A percentile compares a stretch with the other conserved stretches of the same genome.
Conservation (phyloP, 2,329 filamentous ascomycete genomes). For the Pseudofabraea citricarpa region DNA sequence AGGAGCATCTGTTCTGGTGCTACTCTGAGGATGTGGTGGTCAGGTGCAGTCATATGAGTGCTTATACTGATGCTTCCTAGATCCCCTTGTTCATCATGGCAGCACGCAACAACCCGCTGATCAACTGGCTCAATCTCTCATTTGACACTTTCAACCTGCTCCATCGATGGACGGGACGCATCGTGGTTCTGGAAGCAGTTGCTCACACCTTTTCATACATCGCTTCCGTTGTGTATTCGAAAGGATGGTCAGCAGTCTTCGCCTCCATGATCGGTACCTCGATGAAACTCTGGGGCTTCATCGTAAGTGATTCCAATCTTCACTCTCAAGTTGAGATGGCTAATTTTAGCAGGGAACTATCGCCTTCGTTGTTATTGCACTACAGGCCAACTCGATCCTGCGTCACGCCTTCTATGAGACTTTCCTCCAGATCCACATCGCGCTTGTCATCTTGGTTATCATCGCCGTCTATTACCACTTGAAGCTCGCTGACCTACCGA, state of each 20-base stretch:
- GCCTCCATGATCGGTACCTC: slow-evolving; percentile 31
- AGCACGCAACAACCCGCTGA: slow-evolving; percentile 74
- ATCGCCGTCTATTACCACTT: slow-evolving; percentile 65
- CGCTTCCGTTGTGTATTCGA: slow-evolving; percentile 32
- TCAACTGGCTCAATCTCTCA: slow-evolving; percentile 65
- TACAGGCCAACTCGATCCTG: slow-evolving; percentile 67
- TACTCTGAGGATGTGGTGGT: no score
- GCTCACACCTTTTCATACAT: slow-evolving; percentile 61
- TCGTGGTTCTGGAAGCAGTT: slow-evolving; percentile 65
- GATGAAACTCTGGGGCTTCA: slow-evolving; percentile 54
- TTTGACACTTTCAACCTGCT: slow-evolving; percentile 82
- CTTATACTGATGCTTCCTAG: no score
- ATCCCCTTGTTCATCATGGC: slow-evolving; percentile 68
- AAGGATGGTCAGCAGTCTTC: slow-evolving; percentile 44
- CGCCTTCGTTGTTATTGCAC: slow-evolving; percentile 56
- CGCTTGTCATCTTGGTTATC: slow-evolving; percentile 53
- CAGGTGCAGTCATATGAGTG: no score
- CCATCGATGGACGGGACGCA: slow-evolving; percentile 76
- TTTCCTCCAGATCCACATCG: slow-evolving; percentile 70
- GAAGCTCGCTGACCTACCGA: slow-evolving; percentile 46
- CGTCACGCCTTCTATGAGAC: slow-evolving; percentile 77
- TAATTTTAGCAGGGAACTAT: slow-evolving; percentile 42
- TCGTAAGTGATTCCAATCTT: slow-evolving; percentile 48
- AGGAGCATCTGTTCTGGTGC: no score
- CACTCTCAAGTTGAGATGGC: no score